phyloP scores from a whole-genome alignment of 1,284 basidiomycete species.

The Phaffia rhodozyma region DNA sequence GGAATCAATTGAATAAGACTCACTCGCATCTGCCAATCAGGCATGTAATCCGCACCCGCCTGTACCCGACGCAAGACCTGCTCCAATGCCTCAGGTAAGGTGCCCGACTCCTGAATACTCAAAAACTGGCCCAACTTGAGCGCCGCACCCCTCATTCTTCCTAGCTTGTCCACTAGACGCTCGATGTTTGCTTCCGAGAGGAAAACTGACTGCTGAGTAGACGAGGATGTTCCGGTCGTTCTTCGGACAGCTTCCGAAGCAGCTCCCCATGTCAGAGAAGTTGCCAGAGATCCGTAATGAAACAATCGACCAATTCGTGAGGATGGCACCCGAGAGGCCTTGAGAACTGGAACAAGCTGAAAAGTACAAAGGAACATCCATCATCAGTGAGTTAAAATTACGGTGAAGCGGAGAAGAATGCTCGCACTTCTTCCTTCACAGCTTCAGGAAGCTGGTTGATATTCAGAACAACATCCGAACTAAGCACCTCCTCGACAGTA shows the following conservation, averaged over 20 bases:
- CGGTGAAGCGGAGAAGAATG: too few relatives aligned
- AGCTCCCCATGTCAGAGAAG: slow-evolving; percentile 37
- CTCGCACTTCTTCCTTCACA: neutral
- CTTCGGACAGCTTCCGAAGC: slow-evolving; percentile 38
- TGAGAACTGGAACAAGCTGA: slow-evolving; percentile 32
- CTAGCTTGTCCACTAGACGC: slow-evolving; percentile 79
- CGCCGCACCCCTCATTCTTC: slow-evolving; percentile 90
- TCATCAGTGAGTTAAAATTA: neutral
- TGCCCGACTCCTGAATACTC: slow-evolving; percentile 90
- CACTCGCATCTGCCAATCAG: slow-evolving; percentile 93
- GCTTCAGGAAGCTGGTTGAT: neutral
- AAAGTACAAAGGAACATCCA: neutral
- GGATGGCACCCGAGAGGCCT: slow-evolving; percentile 72
- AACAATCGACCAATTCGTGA: slow-evolving; percentile 75
- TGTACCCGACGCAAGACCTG: slow-evolving; percentile 82
- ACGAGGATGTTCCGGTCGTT: slow-evolving; percentile 18
- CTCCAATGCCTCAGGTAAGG: slow-evolving; percentile 79
- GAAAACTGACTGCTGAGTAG: slow-evolving; percentile 41
- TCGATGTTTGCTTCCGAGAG: slow-evolving; percentile 82
- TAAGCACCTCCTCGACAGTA: neutral
- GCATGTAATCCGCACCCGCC: slow-evolving; percentile 96
- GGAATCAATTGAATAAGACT: slow-evolving; percentile 14
- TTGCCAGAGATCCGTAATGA: slow-evolving; percentile 64
- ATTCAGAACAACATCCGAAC: neutral
- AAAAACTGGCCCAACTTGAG: slow-evolving; percentile 95